Evolutionary conservation across 345 rosid genomes (phyloP).

Genomic region (Excoecaria cochinchinensis): DNA sequence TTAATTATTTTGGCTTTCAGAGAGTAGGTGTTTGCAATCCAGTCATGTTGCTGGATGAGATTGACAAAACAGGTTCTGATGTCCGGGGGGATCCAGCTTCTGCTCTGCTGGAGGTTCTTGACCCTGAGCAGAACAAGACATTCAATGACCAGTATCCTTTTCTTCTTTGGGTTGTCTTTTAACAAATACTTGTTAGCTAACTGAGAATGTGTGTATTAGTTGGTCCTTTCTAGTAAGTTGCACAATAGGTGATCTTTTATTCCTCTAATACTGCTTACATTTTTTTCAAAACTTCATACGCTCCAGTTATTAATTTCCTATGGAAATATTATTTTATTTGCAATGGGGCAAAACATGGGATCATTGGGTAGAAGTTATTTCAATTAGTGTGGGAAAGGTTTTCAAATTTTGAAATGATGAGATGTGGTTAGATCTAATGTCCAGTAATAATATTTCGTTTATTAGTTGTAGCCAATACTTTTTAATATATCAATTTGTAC

Average conservation of each 20-base stretch:
- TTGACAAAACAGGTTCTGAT: constrained; percentile 98
- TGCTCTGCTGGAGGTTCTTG: constrained; percentile 98
- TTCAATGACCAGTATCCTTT: constrained; percentile 98
- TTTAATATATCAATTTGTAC: background rate
- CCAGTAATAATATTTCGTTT: background rate
- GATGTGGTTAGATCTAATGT: constrained; percentile 7
- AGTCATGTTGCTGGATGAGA: constrained; percentile 93
- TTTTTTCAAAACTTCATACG: background rate
- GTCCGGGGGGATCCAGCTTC: constrained; percentile 99
- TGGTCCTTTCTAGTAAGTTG: background rate
- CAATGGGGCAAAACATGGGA: background rate
- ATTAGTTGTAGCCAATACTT: background rate
- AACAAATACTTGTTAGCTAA: background rate
- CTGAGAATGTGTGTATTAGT: background rate
- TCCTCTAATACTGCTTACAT: background rate
- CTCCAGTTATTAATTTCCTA: background rate
- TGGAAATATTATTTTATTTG: background rate
- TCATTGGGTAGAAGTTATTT: background rate
- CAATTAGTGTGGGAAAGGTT: constrained; percentile 12
- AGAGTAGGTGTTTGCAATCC: constrained; percentile 97
- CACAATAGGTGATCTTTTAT: background rate
- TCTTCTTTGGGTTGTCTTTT: constrained; percentile 13
- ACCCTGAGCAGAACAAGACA: constrained; percentile 89
- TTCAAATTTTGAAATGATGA: constrained; percentile 8
- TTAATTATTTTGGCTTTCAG: constrained; percentile 45